These are phyloP conservation scores for Grosmannia clavigera DNA, from an alignment of 2,329 filamentous ascomycete genomes.

Conservation along the genomic window DNA sequence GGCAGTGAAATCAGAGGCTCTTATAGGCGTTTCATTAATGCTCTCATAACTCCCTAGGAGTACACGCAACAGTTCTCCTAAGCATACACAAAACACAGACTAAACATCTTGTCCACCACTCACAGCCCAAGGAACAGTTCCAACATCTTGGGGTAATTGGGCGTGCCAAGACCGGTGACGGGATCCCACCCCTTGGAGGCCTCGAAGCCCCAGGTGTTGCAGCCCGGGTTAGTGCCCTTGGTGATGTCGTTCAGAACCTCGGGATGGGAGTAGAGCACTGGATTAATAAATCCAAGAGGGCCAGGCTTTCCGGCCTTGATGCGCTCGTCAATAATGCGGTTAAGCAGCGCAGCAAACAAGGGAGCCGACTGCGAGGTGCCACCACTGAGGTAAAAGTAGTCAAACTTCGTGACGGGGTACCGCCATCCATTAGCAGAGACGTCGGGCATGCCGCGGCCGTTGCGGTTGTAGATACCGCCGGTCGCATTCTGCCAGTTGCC, in stretches of 20 bases:
- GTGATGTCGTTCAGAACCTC: slow-evolving; percentile 19
- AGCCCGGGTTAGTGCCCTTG: slow-evolving; percentile 18
- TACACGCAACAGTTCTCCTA: no score
- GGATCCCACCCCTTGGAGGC: slow-evolving; percentile 17
- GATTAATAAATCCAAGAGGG: slow-evolving; percentile 24
- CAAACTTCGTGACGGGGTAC: background rate
- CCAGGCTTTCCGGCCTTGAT: slow-evolving; percentile 30
- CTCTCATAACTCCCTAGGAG: no score
- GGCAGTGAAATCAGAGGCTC: no score
- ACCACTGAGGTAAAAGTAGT: slow-evolving; percentile 2
- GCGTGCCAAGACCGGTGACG: slow-evolving; percentile 16
- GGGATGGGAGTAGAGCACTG: slow-evolving; percentile 16
- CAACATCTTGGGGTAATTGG: slow-evolving; percentile 15
- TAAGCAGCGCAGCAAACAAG: slow-evolving; percentile 37
- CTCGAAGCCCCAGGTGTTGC: slow-evolving; percentile 18
- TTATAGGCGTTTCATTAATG: no score
- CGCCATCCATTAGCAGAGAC: slow-evolving; percentile 14
- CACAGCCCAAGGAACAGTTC: slow-evolving; percentile 6
- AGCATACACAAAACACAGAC: no score
- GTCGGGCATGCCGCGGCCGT: slow-evolving; percentile 14
- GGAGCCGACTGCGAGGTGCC: slow-evolving; percentile 29
- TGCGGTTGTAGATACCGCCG: slow-evolving; percentile 11
- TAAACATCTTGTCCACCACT: no score
- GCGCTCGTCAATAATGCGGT: slow-evolving; percentile 43
- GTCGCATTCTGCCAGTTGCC: slow-evolving; percentile 6